Evolutionary conservation across 2,329 filamentous ascomycete genomes (phyloP).

Genomic region (Ceratocystis papillata): DNA sequence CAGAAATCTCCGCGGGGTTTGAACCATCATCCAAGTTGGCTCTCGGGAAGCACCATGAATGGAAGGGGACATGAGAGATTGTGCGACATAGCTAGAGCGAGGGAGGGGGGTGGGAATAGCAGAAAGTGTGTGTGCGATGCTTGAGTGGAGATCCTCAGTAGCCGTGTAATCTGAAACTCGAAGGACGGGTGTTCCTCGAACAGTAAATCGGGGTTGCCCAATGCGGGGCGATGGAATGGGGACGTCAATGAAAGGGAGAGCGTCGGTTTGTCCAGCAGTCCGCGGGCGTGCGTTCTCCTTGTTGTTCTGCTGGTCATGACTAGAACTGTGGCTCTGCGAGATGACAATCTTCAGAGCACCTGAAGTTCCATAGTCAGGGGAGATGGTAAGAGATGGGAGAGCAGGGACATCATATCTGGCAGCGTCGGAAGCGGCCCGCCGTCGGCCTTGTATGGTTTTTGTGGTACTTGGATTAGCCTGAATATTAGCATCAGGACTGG

Average conservation of each 20-base stretch:
- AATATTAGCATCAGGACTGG: not conserved
- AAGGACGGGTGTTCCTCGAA: constrained; percentile 63
- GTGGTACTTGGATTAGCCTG: not conserved
- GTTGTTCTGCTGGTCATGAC: not conserved
- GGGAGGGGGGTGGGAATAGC: constrained; percentile 16
- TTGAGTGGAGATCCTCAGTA: constrained; percentile 47
- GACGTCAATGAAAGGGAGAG: constrained; percentile 49
- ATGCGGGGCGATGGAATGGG: constrained; percentile 76
- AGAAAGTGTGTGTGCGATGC: constrained; percentile 13
- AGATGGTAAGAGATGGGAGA: constrained; percentile 35
- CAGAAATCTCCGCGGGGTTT: constrained; percentile 19
- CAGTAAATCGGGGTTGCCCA: constrained; percentile 70
- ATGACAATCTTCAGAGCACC: constrained; percentile 73
- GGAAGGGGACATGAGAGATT: constrained; percentile 14
- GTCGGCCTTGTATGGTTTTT: constrained; percentile 32
- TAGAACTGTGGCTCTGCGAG: constrained; percentile 40
- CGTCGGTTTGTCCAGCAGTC: constrained; percentile 45
- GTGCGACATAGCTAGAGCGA: constrained; percentile 18
- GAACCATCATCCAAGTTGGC: constrained; percentile 24
- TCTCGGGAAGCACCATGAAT: constrained; percentile 21
- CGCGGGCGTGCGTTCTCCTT: constrained; percentile 10
- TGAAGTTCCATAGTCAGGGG: constrained; percentile 38
- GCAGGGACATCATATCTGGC: constrained; percentile 53
- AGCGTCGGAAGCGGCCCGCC: constrained; percentile 64
- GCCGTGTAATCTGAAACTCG: constrained; percentile 72